Base-by-base conservation (phyloP, 2,329 filamentous ascomycete genomes). In the Phialophora tarda region DNA sequence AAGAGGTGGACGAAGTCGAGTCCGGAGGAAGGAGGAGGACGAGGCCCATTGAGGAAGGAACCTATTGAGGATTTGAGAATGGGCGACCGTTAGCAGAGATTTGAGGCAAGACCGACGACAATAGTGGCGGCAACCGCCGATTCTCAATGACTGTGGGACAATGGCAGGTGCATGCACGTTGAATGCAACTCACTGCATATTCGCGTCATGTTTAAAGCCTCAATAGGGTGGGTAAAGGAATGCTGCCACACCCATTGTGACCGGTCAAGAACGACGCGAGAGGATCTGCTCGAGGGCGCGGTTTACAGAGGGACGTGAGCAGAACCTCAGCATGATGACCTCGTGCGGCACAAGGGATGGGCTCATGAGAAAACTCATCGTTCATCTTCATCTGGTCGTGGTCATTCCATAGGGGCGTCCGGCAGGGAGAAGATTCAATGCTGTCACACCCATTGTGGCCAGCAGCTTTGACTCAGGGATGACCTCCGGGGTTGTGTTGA, bases 31-130 rank as follows among this genome's bases (percentile, higher is more conserved):
- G 48, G 23, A 12, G 14, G 48, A 28, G 21, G 23, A 26, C 14
- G 48, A 28, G 21, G 48, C 10, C 23, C 48, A 51, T 51, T 28
- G 48, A 51, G 48, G 48, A 51, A 51, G 48, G 48, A 51, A 51
- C 21, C 48, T 23, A 51, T 51, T 51, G 48, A 51, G 21, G 14
- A 51, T 51, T n/a, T 3, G 14, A 44, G 38, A 44, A n/a, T 51
- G 23, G 48, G 23, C 26, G 17, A 14, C 48, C n/a, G 24, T 26
- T 26, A 10, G 24, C 23, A 26, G 8, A 11, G 48, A 12, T 8
- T 51, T 51, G 23, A 51, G 48, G 48, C 21, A 51, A 28, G 48
- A 51, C 23, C 48, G 48, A 51, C 17, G 7, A 26, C 23, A 51
- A 51, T 26, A 23, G 23, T 26, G 48, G 21, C 48, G 48, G 48